Evolutionary conservation across 2,329 filamentous ascomycete species (phyloP).

Genomic region (Cordyceps cateniannulata): DNA sequence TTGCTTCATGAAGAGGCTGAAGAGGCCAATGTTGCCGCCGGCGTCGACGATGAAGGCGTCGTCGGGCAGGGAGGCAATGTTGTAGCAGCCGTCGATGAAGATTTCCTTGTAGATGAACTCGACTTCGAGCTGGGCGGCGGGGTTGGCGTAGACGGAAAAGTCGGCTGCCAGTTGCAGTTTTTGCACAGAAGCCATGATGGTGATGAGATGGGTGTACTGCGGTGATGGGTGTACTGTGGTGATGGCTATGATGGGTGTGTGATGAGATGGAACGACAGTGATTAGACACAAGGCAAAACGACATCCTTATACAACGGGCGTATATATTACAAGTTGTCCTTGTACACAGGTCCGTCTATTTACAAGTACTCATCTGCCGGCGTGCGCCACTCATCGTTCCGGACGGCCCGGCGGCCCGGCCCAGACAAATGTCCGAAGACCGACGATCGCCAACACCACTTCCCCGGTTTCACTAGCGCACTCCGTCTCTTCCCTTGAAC

Average conservation of each 20-base stretch:
- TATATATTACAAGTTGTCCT: too few relatives aligned
- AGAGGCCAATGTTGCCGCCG: conserved; percentile 23
- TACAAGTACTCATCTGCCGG: not conserved
- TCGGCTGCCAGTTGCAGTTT: not conserved
- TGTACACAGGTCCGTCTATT: too few relatives aligned
- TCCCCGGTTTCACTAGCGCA: not conserved
- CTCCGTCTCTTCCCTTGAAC: too few relatives aligned
- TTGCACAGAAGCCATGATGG: not conserved
- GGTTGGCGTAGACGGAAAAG: not conserved
- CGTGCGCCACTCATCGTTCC: not conserved
- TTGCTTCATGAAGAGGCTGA: conserved; percentile 21
- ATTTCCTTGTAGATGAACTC: conserved; percentile 20
- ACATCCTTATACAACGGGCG: not conserved
- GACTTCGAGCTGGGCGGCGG: conserved; percentile 12
- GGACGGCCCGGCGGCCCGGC: conserved; percentile 1
- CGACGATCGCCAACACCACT: not conserved
- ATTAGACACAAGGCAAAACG: not conserved
- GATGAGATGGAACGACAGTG: not conserved
- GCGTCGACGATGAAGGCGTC: conserved; percentile 19
- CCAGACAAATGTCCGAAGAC: conserved; percentile 1
- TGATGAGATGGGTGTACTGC: not conserved
- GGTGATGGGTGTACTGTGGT: not conserved
- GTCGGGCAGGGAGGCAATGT: conserved; percentile 10
- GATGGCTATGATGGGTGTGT: too few relatives aligned
- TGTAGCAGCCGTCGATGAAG: conserved; percentile 19